Evolutionary conservation across 2,329 filamentous ascomycete species (phyloP).

Genomic region (Ophiocordyceps sinensis): DNA sequence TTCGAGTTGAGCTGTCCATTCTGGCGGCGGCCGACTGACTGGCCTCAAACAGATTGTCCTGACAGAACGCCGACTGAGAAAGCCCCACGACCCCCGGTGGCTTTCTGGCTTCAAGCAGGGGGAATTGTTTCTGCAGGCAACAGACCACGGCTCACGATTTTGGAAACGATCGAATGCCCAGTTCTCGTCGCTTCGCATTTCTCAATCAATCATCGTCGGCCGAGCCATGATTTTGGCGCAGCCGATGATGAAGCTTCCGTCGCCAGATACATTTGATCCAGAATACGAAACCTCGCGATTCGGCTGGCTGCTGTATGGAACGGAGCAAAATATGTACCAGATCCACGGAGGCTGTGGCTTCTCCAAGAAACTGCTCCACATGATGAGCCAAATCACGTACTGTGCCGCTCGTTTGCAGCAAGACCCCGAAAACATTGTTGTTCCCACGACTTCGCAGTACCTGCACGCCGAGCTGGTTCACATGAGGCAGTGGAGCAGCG

Average conservation of each 20-base stretch:
- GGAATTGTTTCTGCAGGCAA: constrained; percentile 19
- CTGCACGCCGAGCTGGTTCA: constrained; percentile 13
- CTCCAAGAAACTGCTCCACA: constrained; percentile 23
- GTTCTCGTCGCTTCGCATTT: constrained; percentile 17
- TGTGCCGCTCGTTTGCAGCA: constrained; percentile 19
- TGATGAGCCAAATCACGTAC: constrained; percentile 22
- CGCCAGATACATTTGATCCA: constrained; percentile 12
- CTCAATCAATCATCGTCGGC: constrained; percentile 24
- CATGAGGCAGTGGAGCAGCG: constrained; percentile 22
- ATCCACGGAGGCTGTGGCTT: constrained; percentile 28
- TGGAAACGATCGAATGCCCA: constrained; percentile 20
- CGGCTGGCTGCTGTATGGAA: constrained; percentile 24
- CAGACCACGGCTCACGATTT: constrained; percentile 21
- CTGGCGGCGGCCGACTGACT: background rate
- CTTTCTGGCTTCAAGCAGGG: constrained; percentile 20
- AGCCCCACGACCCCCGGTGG: constrained; percentile 20
- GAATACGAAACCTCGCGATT: constrained; percentile 17
- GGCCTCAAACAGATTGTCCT: constrained; percentile 17
- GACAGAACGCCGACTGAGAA: constrained; percentile 19
- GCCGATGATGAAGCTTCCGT: constrained; percentile 19
- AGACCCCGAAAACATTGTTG: constrained; percentile 15
- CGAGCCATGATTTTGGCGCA: constrained; percentile 24
- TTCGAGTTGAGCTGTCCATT: background rate
- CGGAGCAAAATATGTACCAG: constrained; percentile 17
- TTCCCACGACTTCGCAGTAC: constrained; percentile 15